phyloP scores from a whole-genome alignment of 2,329 filamentous ascomycete genomes.

The Ophiostoma ulmi region DNA sequence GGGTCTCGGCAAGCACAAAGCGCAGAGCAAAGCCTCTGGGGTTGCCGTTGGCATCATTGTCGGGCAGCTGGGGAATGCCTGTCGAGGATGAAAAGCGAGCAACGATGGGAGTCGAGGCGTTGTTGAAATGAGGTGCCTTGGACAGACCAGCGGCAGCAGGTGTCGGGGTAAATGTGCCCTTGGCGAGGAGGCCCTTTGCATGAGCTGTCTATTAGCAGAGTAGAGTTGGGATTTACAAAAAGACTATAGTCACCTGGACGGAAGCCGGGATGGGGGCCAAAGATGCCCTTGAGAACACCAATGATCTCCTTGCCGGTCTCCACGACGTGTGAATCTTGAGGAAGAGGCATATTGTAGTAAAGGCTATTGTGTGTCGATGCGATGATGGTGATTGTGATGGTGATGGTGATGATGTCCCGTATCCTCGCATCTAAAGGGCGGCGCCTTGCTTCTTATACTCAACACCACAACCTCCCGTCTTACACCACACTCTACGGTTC shows the following conservation, averaged over 20 bases:
- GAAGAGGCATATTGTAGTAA: constrained; percentile 40
- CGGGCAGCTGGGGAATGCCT: constrained; percentile 47
- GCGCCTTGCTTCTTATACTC: constrained; percentile 1
- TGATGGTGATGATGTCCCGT: neutral
- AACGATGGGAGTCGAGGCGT: constrained; percentile 41
- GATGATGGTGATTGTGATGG: neutral
- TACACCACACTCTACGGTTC: neutral
- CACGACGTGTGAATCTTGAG: constrained; percentile 37
- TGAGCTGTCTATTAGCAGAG: constrained; percentile 37
- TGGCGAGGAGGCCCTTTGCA: constrained; percentile 49
- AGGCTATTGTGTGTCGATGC: neutral
- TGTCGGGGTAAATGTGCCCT: constrained; percentile 49
- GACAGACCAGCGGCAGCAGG: constrained; percentile 41
- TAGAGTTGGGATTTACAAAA: neutral
- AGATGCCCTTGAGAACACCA: constrained; percentile 36
- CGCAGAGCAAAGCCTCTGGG: constrained; percentile 47
- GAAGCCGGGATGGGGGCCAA: constrained; percentile 39
- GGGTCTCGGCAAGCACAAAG: constrained; percentile 40
- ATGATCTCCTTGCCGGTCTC: constrained; percentile 37
- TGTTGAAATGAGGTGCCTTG: constrained; percentile 45
- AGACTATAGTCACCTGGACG: constrained; percentile 26
- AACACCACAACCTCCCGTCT: neutral
- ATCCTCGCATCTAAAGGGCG: neutral
- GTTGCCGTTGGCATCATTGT: constrained; percentile 44
- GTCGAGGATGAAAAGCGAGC: constrained; percentile 50